Evolutionary conservation across 2,329 filamentous ascomycete genomes (phyloP).

Genomic region (Monosporascus sp.): DNA sequence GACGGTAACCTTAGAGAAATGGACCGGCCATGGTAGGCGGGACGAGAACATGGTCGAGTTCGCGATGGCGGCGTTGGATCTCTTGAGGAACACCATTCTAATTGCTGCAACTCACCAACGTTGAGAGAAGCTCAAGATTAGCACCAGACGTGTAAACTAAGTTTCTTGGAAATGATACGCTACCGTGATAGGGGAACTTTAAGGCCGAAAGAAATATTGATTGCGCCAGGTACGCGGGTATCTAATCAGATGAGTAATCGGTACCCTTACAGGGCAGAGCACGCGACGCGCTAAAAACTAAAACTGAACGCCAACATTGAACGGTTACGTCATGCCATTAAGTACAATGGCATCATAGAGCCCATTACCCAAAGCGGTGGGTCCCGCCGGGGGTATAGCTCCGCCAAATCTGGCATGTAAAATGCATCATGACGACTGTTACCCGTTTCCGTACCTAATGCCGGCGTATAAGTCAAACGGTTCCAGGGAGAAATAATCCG

Average conservation of each 20-base stretch:
- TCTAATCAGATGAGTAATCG: no score
- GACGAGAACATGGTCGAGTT: constrained; percentile 60
- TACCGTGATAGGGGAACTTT: no score
- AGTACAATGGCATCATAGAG: background rate
- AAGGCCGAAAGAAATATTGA: no score
- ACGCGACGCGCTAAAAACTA: no score
- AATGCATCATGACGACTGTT: background rate
- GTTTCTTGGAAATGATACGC: no score
- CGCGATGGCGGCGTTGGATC: constrained; percentile 49
- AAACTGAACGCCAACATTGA: no score
- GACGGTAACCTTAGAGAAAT: constrained; percentile 47
- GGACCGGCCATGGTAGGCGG: constrained; percentile 47
- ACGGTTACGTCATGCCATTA: background rate
- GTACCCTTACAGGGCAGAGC: no score
- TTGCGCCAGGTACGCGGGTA: no score
- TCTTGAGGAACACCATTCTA: constrained; percentile 50
- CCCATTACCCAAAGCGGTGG: background rate
- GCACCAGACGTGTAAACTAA: constrained; percentile 32
- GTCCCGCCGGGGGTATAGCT: background rate
- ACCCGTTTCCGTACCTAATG: background rate
- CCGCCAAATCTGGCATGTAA: background rate
- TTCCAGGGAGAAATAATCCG: no score
- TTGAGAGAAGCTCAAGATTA: constrained; percentile 24
- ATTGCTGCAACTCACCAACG: constrained; percentile 2
- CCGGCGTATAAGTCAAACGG: no score